phyloP scores from a whole-genome alignment of 129 eudicot genomes.

The Tagetes erecta region DNA sequence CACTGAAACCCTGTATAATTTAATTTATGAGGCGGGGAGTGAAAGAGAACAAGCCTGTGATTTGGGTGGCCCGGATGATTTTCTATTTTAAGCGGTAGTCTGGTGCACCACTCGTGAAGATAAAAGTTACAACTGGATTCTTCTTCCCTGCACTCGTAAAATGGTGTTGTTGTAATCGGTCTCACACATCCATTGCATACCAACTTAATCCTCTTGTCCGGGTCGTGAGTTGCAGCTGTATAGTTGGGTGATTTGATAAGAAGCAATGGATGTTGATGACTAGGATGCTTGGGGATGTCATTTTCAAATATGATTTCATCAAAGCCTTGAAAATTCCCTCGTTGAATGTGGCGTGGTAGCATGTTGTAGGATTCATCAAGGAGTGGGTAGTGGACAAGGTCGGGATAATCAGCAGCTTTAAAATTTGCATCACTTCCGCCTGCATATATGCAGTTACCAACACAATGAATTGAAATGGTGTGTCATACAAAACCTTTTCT shows the following conservation, averaged over 20 bases:
- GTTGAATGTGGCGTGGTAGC: not conserved
- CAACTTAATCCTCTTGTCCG: conserved; percentile 6
- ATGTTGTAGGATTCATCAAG: conserved; percentile 15
- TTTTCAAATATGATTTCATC: not conserved
- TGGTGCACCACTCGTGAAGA: conserved; percentile 23
- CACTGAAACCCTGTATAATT: not conserved
- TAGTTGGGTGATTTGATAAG: not conserved
- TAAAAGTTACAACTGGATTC: not conserved
- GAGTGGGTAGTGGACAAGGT: not conserved
- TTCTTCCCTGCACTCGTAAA: not conserved
- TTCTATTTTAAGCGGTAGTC: not conserved
- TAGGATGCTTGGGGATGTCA: not conserved
- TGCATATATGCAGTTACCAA: not conserved
- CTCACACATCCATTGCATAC: conserved; percentile 17
- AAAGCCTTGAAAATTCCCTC: not conserved
- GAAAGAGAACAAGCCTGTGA: not conserved
- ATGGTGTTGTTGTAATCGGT: conserved; percentile 4
- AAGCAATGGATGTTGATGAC: not conserved
- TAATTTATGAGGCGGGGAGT: not conserved
- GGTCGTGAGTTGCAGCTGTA: conserved; percentile 3
- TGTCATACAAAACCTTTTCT: too few relatives aligned
- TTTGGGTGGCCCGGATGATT: conserved; percentile 12
- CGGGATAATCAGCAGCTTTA: conserved; percentile 1
- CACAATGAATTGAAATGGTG: not conserved
- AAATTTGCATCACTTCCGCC: not conserved